These are phyloP conservation scores for Tirmania nivea DNA, from an alignment of 495 filamentous ascomycete genomes.

Conservation along the genomic window DNA sequence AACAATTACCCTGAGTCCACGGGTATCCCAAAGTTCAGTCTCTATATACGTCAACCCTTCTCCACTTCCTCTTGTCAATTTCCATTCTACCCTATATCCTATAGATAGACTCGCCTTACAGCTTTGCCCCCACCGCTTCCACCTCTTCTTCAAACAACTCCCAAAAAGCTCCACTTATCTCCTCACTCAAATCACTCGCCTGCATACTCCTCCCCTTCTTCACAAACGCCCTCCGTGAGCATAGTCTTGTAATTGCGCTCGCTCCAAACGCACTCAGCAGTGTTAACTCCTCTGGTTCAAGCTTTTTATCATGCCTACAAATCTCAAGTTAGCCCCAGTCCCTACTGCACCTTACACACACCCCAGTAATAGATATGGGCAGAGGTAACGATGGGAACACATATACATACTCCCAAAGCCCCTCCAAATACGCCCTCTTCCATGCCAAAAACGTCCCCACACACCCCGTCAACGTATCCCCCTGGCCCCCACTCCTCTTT, in stretches of 20 bases:
- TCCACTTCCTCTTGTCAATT: too few species aligned
- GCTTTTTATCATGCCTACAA: conserved; percentile 27
- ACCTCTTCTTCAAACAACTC: conserved; percentile 41
- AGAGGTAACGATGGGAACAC: neutral
- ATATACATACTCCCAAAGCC: conserved; percentile 47
- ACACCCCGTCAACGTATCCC: conserved; percentile 81
- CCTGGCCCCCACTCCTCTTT: conserved; percentile 86
- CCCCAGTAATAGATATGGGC: too few species aligned
- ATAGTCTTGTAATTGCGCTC: conserved; percentile 62
- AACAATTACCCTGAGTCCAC: too few species aligned
- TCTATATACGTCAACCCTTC: too few species aligned
- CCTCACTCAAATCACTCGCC: conserved; percentile 80
- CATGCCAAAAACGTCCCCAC: conserved; percentile 76
- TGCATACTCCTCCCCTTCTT: conserved; percentile 79
- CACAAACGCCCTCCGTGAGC: conserved; percentile 66
- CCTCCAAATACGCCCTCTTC: conserved; percentile 63
- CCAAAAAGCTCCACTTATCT: conserved; percentile 66
- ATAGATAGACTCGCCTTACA: conserved; percentile 29
- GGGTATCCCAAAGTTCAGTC: too few species aligned
- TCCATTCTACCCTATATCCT: conserved; percentile 29
- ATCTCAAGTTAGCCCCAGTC: neutral
- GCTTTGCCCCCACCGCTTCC: conserved; percentile 21
- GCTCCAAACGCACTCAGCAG: conserved; percentile 69
- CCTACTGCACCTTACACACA: too few species aligned
- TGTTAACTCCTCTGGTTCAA: conserved; percentile 42